Base-by-base conservation (phyloP, 2,329 filamentous ascomycete genomes). In the Harringtonia aguacate region DNA sequence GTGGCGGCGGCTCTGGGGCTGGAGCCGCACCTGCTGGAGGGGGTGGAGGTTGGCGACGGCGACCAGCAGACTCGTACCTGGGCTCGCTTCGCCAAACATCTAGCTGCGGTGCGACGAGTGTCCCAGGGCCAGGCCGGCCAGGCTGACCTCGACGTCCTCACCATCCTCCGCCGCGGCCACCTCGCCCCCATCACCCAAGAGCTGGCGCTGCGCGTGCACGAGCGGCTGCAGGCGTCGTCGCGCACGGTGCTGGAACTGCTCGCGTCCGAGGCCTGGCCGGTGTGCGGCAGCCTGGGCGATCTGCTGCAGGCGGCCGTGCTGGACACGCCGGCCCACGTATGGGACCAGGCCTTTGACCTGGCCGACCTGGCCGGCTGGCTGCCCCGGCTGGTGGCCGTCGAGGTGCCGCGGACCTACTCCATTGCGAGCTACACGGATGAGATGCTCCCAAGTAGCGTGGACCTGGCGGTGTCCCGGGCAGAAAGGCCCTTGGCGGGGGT, bases 381-480 rank as follows among this genome's bases (percentile, higher is more conserved):
- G 0, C 50, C 57, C 0, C 67, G 72, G 2, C 58, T 74, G 2
- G 61, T 75, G 8, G 49, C 61, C 0, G 58, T 73, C 3, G 70
- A 75, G 50, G 64, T 74, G 0, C 71, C 70, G 1, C 63, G 71
- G 10, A 74, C 70, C 0, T 75, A 75, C 47, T 72, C 67, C 31
- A 74, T 75, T 35, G 72, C 72, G 0, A 72, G 63, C 52, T 66
- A 64, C 49, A 64, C 66, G 0, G 62, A 72, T 4, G 70, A 73
- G 39, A 56, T 75, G 5, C 63, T 75, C 0, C 72, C 72, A 0
- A 66, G 58, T 44, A 72, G 66, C 0, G 63, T 75, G 5, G 70
- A 75, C 45, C 56, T 76, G 13, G 72, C 68, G 0, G 61, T 75
- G 27, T 73, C 70, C 2, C 63, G 72, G 2, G 67, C 70, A 0